Percentiles rank a stretch among this genome's conserved stretches.
These are phyloP conservation scores for Heliamphora pulchella DNA, from an alignment of 179 eudicot genomes.

Conservation along the genomic window DNA sequence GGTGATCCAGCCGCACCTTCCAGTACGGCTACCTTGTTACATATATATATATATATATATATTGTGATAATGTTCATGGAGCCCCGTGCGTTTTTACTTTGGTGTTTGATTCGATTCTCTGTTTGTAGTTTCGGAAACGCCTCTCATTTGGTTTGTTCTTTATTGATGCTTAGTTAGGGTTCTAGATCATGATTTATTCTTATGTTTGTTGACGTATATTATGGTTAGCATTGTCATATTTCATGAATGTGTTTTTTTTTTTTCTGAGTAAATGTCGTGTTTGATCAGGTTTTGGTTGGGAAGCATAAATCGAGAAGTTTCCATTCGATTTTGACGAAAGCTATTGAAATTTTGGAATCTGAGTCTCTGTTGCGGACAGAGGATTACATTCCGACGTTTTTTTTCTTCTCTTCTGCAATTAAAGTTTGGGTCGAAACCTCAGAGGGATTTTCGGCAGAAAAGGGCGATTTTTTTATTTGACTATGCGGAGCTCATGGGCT, in stretches of 20 bases:
- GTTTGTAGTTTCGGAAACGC: neutral
- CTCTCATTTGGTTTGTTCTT: neutral
- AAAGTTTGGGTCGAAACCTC: neutral
- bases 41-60: too few relatives aligned
- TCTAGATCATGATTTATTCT: constrained; percentile 7
- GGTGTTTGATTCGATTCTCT: neutral
- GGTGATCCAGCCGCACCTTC: too few relatives aligned
- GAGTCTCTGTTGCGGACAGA: neutral
- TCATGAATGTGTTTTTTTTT: neutral
- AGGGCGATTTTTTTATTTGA: constrained; percentile 15
- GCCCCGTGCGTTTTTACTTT: neutral
- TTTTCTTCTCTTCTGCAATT: neutral
- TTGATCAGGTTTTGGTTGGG: constrained; percentile 12
- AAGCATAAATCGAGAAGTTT: neutral
- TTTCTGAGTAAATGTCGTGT: neutral
- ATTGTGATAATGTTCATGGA: neutral
- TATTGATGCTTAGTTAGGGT: neutral
- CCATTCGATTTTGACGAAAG: constrained; percentile 6
- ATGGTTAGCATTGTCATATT: neutral
- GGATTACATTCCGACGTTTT: neutral
- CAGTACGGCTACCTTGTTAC: too few relatives aligned
- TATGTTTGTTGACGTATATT: neutral
- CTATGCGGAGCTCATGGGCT: constrained; percentile 76
- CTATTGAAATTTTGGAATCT: neutral
- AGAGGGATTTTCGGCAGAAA: neutral